A percentile compares a stretch with the other conserved stretches of the same genome.
Evolutionary conservation across 441 rosid genomes (phyloP).

Genomic region (Eruca vesicaria): DNA sequence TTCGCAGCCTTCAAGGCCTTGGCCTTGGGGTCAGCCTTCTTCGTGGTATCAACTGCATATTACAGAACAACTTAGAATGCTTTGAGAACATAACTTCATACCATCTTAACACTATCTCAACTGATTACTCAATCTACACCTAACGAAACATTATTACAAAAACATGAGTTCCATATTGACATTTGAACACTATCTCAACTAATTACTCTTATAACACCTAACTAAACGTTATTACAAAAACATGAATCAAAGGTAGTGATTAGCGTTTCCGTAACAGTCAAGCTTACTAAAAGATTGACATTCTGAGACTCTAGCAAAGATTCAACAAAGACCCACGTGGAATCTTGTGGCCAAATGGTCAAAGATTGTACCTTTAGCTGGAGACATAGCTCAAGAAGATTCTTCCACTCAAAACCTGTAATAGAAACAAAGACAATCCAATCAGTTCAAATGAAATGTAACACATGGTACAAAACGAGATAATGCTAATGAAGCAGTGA

Average conservation of each 20-base stretch:
- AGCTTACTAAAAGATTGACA: neutral
- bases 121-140: neutral
- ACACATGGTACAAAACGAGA: neutral
- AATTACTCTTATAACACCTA: neutral
- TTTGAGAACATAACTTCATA: neutral
- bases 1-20: slow-evolving; percentile 86
- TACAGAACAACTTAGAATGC: neutral
- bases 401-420: slow-evolving; percentile 25
- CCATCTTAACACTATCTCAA: neutral
- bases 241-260: neutral
- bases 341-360: neutral
- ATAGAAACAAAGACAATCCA: neutral
- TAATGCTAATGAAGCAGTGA: neutral
- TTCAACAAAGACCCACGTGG: neutral
- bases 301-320: neutral
- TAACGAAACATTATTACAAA: neutral
- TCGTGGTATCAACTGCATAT: slow-evolving; percentile 44
- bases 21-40: slow-evolving; percentile 78
- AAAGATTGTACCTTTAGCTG: slow-evolving; percentile 31
- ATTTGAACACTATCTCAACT: neutral
- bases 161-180: neutral
- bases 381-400: slow-evolving; percentile 29
- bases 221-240: neutral
- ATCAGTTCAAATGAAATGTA: slow-evolving; percentile 10
- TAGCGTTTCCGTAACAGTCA: neutral